A percentile compares a stretch with the other conserved stretches of the same genome.
These are phyloP conservation scores for Geranium brycei DNA, from an alignment of 345 rosid genomes.

Conservation along the genomic window DNA sequence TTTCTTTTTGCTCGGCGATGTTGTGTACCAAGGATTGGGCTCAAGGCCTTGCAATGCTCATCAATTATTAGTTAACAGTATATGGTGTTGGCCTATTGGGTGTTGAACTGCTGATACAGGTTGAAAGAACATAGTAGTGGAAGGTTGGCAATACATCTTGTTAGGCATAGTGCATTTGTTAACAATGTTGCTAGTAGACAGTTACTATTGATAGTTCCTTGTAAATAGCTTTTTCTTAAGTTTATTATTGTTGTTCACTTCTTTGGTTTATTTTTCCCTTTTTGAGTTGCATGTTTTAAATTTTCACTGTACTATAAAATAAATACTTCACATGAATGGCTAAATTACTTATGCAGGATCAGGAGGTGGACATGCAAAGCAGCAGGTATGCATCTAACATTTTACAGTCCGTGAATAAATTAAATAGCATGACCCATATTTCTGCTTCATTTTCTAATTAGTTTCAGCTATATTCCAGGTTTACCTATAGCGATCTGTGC, in stretches of 20 bases:
- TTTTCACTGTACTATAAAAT: neutral
- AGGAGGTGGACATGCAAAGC: slow-evolving; percentile 39
- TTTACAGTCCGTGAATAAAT: neutral
- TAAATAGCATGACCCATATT: neutral
- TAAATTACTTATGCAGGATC: slow-evolving; percentile 51
- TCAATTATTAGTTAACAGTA: slow-evolving; percentile 5
- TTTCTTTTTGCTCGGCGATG: too few relatives aligned
- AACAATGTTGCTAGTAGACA: neutral
- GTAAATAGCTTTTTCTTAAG: neutral
- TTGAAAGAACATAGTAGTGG: neutral
- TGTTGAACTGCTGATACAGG: neutral
- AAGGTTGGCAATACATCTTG: neutral
- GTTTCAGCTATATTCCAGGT: slow-evolving; percentile 38
- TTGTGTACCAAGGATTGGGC: too few relatives aligned
- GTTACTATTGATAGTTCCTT: neutral
- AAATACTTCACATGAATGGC: slow-evolving; percentile 5
- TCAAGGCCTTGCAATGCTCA: too few relatives aligned
- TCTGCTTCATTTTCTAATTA: slow-evolving; percentile 14
- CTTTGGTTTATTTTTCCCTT: neutral
- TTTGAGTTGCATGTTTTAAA: neutral
- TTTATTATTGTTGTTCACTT: neutral
- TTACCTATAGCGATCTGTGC: slow-evolving; percentile 97
- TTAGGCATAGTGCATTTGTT: neutral
- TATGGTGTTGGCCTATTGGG: neutral
- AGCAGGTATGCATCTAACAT: slow-evolving; percentile 44